Conservation (phyloP, 495 filamentous ascomycete genomes). For the Podospora pseudoanserina region DNA sequence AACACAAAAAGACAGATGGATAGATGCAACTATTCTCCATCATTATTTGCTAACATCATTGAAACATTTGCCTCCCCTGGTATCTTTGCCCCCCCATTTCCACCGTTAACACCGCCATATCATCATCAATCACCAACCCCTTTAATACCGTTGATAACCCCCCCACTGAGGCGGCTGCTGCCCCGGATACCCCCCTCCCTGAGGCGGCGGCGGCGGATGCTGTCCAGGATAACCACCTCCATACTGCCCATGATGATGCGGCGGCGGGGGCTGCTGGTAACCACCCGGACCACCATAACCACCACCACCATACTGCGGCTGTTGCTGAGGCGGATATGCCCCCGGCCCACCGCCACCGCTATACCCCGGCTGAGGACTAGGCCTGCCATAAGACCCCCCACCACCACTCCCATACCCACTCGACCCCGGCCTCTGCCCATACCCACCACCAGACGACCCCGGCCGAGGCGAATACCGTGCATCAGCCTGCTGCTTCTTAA, state of each 20-base stretch:
- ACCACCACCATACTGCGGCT: constrained; percentile 9
- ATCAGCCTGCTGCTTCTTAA: constrained; percentile 25
- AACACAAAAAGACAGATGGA: too few species aligned
- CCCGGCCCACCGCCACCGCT: constrained; percentile 5
- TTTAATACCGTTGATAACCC: constrained; percentile 19
- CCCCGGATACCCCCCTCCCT: constrained; percentile 8
- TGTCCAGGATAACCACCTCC: constrained; percentile 5
- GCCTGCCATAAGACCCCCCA: constrained; percentile 8
- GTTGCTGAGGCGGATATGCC: neutral
- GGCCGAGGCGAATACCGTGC: constrained; percentile 3
- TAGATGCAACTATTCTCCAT: too few species aligned
- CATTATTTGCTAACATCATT: neutral
- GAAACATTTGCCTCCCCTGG: neutral
- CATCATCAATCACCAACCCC: neutral
- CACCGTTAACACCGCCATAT: neutral
- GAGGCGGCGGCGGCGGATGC: neutral
- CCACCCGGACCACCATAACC: neutral
- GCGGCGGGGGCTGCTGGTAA: constrained; percentile 6
- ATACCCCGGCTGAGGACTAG: constrained; percentile 15
- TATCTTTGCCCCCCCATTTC: neutral
- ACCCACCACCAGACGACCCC: neutral
- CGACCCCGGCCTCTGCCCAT: neutral
- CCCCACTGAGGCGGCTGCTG: constrained; percentile 15
- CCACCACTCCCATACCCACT: neutral
- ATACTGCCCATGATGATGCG: constrained; percentile 11